Base-by-base conservation (phyloP, 495 filamentous ascomycete species). In the Penicillium alfredii region DNA sequence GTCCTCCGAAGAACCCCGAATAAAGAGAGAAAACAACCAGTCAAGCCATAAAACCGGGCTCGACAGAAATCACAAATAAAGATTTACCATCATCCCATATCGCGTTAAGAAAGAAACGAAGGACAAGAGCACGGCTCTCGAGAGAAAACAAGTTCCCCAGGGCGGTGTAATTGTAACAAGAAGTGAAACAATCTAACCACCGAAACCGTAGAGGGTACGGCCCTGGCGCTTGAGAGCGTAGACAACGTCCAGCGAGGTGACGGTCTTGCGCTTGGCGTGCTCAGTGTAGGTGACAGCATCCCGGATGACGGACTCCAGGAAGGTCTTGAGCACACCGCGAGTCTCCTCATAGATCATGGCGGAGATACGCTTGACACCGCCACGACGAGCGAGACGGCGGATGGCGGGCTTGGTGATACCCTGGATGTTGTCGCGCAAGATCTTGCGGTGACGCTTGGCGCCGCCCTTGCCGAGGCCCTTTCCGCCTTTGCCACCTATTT, bases 381-480 rank as follows among this genome's bases (percentile, higher is more conserved):
- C 68, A 76, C 72, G 72, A 44, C 70, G 73, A 28, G 69, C 75
- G 35, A 77, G 73, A 79, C 77, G 77, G 38, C 77, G 77, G 60
- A 83, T 82, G 39, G 77, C 79, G 43, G 79, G 78, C 67, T 81
- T 81, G 58, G 79, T 83, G 61, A 83, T 81, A 59, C 79, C 79
- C 61, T 96, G 90, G 66, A 97, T 95, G 82, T 96, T 97, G 82
- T 97, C 90, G 64, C 90, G 87, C 63, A 98, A 78, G 74, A 98
- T 96, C 83, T 97, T 98, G 56, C 92, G 83, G 69, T 95, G 88
- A 70, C 89, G 89, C 84, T 96, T 96, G 74, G 90, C 89, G 55
- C 94, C 88, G 62, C 89, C 89, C 74, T 96, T 96, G 57, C 77
- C 77, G 63, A 81, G 77, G 56, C 77, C 77, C 58, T 81, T 81